A percentile compares a stretch with the other conserved stretches of the same genome.
Conservation (phyloP, 2,329 filamentous ascomycete species). For the Monosporascus sp. region DNA sequence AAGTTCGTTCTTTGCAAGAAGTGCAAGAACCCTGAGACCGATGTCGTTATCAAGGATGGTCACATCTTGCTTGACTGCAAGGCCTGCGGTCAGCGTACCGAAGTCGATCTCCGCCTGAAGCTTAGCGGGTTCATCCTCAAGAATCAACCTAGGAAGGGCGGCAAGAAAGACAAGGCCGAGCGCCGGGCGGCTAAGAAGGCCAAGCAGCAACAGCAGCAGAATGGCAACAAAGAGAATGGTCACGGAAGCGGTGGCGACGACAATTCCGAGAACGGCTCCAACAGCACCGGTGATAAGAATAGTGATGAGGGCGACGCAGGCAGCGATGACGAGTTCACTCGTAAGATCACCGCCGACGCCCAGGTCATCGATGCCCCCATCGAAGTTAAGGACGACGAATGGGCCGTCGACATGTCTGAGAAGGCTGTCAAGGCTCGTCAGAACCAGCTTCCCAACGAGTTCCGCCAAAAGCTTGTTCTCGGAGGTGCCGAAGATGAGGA, state of each 20-base stretch:
- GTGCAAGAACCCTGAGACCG: conserved; percentile 99
- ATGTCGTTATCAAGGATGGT: conserved; percentile 89
- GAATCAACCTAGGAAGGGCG: conserved; percentile 84
- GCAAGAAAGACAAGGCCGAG: conserved; percentile 89
- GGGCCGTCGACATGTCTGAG: conserved; percentile 95
- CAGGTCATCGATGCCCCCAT: conserved; percentile 44
- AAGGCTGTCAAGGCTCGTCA: conserved; percentile 92
- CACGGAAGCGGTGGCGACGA: conserved; percentile 61
- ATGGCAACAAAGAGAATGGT: conserved; percentile 48
- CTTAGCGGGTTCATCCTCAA: conserved; percentile 96
- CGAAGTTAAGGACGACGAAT: conserved; percentile 78
- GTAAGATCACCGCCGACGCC: conserved; percentile 65
- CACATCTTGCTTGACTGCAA: conserved; percentile 95
- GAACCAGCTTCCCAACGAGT: conserved; percentile 85
- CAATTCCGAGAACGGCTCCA: conserved; percentile 56
- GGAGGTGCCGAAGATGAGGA: conserved; percentile 71
- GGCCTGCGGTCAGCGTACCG: conserved; percentile 88
- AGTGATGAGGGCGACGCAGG: conserved; percentile 59
- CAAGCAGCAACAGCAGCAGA: conserved; percentile 64
- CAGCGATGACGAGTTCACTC: conserved; percentile 89
- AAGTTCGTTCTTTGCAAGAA: conserved; percentile 99
- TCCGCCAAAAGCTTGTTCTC: conserved; percentile 86
- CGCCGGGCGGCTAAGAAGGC: conserved; percentile 88
- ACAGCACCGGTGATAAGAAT: conserved; percentile 43
- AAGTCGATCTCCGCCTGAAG: conserved; percentile 91